These are phyloP conservation scores for Bromus sterilis DNA, from an alignment of 176 grass and related monocot species.

Conservation along the genomic window DNA sequence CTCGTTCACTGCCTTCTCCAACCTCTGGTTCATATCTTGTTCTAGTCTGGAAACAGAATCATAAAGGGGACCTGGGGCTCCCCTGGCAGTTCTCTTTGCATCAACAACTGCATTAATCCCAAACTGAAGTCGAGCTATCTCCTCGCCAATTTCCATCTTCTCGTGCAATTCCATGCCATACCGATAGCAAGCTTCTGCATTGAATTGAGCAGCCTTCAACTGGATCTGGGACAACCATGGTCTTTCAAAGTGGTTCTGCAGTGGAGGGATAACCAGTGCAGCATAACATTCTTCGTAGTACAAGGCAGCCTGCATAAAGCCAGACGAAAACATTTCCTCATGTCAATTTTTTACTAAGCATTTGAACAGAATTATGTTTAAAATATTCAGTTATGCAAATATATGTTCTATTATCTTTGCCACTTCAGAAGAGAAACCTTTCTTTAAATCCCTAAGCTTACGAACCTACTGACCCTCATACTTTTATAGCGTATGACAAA, in stretches of 20 bases:
- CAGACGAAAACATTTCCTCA: background rate
- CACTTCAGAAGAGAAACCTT: background rate
- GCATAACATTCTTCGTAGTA: conserved; percentile 71
- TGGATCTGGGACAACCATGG: conserved; percentile 70
- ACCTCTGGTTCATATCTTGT: conserved; percentile 32
- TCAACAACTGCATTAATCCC: conserved; percentile 35
- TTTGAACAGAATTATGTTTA: background rate
- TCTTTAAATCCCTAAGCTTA: background rate
- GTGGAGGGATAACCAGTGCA: conserved; percentile 32
- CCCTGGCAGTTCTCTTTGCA: conserved; percentile 45
- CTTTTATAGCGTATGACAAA: background rate
- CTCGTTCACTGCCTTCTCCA: conserved; percentile 49
- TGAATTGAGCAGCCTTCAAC: conserved; percentile 54
- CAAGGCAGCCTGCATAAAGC: conserved; percentile 54
- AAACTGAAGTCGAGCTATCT: conserved; percentile 49
- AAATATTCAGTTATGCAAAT: background rate
- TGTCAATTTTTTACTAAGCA: background rate
- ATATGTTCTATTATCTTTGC: background rate
- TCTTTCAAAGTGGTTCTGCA: conserved; percentile 63
- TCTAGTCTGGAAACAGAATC: conserved; percentile 43
- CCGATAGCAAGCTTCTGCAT: conserved; percentile 56
- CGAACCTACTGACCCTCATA: background rate
- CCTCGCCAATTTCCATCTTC: conserved; percentile 69
- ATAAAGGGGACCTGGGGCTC: conserved; percentile 36
- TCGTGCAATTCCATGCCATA: conserved; percentile 50